A percentile compares a stretch with the other conserved stretches of the same genome.
phyloP scores from a whole-genome alignment of 202 grass and related monocot species.

The Musa balbisiana region DNA sequence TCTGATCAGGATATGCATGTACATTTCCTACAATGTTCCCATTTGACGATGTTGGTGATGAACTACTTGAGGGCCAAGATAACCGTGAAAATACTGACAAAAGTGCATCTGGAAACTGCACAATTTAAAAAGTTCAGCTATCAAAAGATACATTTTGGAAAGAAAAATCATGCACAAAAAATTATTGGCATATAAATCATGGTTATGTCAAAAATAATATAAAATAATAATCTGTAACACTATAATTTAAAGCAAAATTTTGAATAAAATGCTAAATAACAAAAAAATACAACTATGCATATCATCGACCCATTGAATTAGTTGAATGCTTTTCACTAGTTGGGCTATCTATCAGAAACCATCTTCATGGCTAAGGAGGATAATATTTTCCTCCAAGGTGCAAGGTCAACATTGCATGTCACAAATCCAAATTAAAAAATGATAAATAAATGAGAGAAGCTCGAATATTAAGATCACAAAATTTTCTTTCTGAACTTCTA shows the following conservation, averaged over 20 bases:
- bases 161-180: not conserved
- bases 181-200: not conserved
- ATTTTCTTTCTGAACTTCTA: too few relatives aligned
- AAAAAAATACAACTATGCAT: too few relatives aligned
- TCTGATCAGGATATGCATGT: slow-evolving; percentile 17
- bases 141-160: not conserved
- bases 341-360: too few relatives aligned
- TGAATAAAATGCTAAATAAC: not conserved
- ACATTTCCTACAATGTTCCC: slow-evolving; percentile 37
- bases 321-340: too few relatives aligned
- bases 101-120: slow-evolving; percentile 58
- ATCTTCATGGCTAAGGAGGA: too few relatives aligned
- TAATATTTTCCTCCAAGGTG: too few relatives aligned
- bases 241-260: not conserved
- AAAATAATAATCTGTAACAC: not conserved
- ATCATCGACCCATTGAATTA: too few relatives aligned
- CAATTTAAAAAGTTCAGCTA: slow-evolving; percentile 6
- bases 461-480: too few relatives aligned
- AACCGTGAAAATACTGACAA: slow-evolving; percentile 44
- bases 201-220: not conserved
- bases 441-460: too few relatives aligned
- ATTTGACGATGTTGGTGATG: slow-evolving; percentile 45
- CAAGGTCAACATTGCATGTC: too few relatives aligned
- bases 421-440: too few relatives aligned
- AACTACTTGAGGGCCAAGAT: slow-evolving; percentile 39